phyloP scores from a whole-genome alignment of 352 stramenopile species.

The Pythium pyrilobum region DNA sequence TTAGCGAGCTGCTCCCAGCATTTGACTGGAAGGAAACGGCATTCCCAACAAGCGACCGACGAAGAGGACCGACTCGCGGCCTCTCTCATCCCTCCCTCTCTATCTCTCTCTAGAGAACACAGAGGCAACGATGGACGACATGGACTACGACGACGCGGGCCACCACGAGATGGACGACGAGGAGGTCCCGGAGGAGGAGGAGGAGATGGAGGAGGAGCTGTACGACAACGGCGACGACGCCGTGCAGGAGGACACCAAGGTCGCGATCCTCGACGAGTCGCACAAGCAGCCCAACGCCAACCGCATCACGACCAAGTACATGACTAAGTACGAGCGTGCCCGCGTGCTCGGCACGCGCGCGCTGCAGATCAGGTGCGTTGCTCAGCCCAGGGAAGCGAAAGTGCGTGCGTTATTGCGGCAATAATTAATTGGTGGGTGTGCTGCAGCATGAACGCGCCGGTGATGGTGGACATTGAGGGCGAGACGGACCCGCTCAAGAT shows the following conservation, averaged over 20 bases:
- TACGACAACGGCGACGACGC: conserved; percentile 61
- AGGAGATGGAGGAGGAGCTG: conserved; percentile 67
- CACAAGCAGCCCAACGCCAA: conserved; percentile 84
- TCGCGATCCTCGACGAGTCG: conserved; percentile 79
- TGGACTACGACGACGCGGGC: conserved; percentile 77
- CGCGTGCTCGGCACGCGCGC: conserved; percentile 97
- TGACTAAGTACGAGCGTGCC: conserved; percentile 99
- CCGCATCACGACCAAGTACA: conserved; percentile 97
- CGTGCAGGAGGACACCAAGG: conserved; percentile 46
- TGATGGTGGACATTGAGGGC: conserved; percentile 95
- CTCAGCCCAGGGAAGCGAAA: no score
- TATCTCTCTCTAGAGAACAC: background rate
- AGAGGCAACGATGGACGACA: conserved; percentile 75
- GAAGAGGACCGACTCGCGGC: background rate
- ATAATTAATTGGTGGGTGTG: background rate
- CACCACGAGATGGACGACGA: conserved; percentile 81
- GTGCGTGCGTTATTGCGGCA: background rate
- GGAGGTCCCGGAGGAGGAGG: conserved; percentile 76
- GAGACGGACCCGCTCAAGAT: conserved; percentile 99
- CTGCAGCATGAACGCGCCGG: conserved; percentile 92
- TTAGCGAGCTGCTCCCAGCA: conserved; percentile 1
- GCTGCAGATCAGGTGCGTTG: conserved; percentile 94
- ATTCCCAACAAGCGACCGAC: background rate
- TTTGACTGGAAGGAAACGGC: conserved; percentile 25
- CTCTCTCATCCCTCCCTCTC: no score